Evolutionary conservation across 495 filamentous ascomycete species (phyloP), one percentile per base, ranked within the genome.

Genomic region (Penicillium goetzii): DNA sequence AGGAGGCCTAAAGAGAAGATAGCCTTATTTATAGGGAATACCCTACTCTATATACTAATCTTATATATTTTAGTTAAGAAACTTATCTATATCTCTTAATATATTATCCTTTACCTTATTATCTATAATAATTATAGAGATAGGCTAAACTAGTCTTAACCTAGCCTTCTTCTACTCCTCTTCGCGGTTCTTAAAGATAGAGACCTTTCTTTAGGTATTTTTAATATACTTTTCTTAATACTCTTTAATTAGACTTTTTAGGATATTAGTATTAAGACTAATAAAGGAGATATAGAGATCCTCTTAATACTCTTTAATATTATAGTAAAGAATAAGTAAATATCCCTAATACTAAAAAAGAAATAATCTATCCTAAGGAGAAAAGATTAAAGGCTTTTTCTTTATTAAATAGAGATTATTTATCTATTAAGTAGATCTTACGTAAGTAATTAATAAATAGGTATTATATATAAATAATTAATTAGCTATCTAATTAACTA

Each of bases 91-190:
- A 73, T 95, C 90, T 30, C 76, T 73, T 38, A 92, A 74, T 14
- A 95, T 77, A 36, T 81, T 78, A 25, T 83, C 68, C 76, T 93
- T 93, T 71, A 90, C 81, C 56, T 81, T 70, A 32, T 82, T 80
- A 61, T 93, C 91, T 14, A 95, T 79, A 6, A 92, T 86, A 0
- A 95, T 91, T 0, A 89, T 94, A 7, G 82, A 80, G 79, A 95
- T 87, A 2, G 91, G 88, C 50, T 90, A 77, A 9, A 87, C 85
- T 0, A 88, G 89, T 43, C 89, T 66, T 15, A 66, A 38, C 23
- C 55, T 62, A 2, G 63, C 47, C 49, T 66, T 66, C 59, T 66
- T 66, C 63, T 15, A 66, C 14, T 66, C 59, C 19, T 55, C 59
- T 56, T 66, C 59, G 40, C 36, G 45, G 53, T 61, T 33, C 36